Conservation (phyloP, 192 early-diverging fungal genomes). For the Umbelopsis ramanniana region DNA sequence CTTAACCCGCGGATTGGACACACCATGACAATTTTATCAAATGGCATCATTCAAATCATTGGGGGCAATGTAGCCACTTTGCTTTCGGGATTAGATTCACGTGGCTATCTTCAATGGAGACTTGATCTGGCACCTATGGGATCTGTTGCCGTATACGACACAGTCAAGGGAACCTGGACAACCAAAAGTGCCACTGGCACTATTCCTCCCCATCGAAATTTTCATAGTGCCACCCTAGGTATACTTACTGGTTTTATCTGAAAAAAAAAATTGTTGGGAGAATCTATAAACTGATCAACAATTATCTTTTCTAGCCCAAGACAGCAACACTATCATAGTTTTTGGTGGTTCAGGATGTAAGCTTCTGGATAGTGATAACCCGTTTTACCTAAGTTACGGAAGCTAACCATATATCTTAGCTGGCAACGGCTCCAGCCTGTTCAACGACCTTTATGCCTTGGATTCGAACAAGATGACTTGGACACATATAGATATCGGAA, state of each 20-base stretch:
- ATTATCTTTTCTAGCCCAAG: background rate
- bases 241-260: background rate
- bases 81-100: background rate
- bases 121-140: background rate
- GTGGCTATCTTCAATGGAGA: background rate
- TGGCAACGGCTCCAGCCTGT: background rate
- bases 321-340: background rate
- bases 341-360: constrained; percentile 20
- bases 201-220: background rate
- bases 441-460: constrained; percentile 5
- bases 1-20: background rate
- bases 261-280: too few species aligned
- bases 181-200: background rate
- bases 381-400: too few species aligned
- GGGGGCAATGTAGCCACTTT: background rate
- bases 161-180: background rate
- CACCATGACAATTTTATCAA: background rate
- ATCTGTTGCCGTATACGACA: background rate
- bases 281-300: background rate
- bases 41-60: constrained; percentile 8
- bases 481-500: background rate
- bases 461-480: background rate
- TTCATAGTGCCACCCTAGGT: constrained; percentile 8
- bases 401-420: background rate
- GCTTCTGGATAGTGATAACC: too few species aligned